Evolutionary conservation across 2,329 filamentous ascomycete species (phyloP).

Genomic region (Ophiostoma sp.): DNA sequence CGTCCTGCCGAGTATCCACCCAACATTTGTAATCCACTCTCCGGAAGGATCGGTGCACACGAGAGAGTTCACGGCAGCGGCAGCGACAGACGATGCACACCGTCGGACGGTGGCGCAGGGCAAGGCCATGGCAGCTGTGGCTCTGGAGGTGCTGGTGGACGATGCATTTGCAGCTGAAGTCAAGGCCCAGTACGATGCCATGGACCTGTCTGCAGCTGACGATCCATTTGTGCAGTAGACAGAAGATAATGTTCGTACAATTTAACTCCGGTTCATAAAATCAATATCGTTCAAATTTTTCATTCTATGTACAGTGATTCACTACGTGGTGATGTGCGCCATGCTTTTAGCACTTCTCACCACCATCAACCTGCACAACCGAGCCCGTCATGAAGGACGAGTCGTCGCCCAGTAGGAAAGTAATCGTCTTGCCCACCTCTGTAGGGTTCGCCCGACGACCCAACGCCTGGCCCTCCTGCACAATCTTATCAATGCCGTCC

Average conservation of each 20-base stretch:
- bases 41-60: background rate
- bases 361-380: constrained; percentile 15
- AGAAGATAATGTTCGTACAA: background rate
- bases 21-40: background rate
- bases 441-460: constrained; percentile 49
- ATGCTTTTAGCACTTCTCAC: background rate
- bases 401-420: constrained; percentile 43
- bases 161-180: background rate
- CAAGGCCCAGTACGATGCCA: background rate
- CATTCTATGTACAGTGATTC: background rate
- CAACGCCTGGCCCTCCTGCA: constrained; percentile 36
- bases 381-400: constrained; percentile 29
- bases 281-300: background rate
- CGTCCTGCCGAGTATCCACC: background rate
- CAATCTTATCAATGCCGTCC: constrained; percentile 46
- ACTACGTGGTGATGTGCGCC: background rate
- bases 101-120: background rate
- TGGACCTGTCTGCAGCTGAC: background rate
- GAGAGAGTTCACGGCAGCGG: background rate
- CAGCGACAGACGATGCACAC: background rate
- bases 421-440: constrained; percentile 50
- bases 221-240: background rate
- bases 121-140: background rate
- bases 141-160: background rate
- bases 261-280: too few species aligned